Evolutionary conservation across 306 rosid genomes (phyloP).

Genomic region (Ceratonia siliqua): DNA sequence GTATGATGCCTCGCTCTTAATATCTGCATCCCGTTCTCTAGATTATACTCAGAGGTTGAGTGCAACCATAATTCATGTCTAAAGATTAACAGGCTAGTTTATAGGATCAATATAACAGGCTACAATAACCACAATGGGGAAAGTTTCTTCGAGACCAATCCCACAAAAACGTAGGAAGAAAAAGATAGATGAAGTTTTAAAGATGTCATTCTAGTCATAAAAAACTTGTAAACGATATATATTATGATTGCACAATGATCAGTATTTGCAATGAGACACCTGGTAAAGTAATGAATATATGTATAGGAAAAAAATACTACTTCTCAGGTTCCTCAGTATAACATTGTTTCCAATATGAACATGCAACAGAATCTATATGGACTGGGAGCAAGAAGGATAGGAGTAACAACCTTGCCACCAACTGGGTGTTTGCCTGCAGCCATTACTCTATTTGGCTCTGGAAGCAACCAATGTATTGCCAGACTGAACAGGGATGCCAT

Average conservation of each 20-base stretch:
- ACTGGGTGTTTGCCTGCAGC: slow-evolving; percentile 58
- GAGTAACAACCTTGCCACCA: slow-evolving; percentile 60
- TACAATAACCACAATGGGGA: not conserved
- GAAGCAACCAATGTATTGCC: slow-evolving; percentile 59
- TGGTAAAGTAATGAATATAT: slow-evolving; percentile 1
- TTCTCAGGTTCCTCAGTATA: slow-evolving; percentile 8
- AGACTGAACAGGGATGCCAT: slow-evolving; percentile 57
- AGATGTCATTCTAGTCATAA: not conserved
- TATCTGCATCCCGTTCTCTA: not conserved
- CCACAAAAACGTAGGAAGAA: not conserved
- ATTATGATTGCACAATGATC: slow-evolving; percentile 14
- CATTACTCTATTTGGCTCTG: slow-evolving; percentile 53
- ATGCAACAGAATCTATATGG: slow-evolving; percentile 60
- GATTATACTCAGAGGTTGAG: no score
- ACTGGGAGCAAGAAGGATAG: slow-evolving; percentile 53
- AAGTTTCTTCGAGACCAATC: not conserved
- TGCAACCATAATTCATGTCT: no score
- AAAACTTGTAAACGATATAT: slow-evolving; percentile 9
- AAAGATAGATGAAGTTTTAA: no score
- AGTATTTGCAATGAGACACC: slow-evolving; percentile 30
- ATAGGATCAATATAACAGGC: no score
- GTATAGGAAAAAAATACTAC: not conserved
- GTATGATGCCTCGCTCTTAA: not conserved
- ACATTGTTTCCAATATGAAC: slow-evolving; percentile 29
- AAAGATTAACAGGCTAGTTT: no score